Base-by-base conservation (phyloP, 768 basidiomycete genomes). In the Collybia sp. region DNA sequence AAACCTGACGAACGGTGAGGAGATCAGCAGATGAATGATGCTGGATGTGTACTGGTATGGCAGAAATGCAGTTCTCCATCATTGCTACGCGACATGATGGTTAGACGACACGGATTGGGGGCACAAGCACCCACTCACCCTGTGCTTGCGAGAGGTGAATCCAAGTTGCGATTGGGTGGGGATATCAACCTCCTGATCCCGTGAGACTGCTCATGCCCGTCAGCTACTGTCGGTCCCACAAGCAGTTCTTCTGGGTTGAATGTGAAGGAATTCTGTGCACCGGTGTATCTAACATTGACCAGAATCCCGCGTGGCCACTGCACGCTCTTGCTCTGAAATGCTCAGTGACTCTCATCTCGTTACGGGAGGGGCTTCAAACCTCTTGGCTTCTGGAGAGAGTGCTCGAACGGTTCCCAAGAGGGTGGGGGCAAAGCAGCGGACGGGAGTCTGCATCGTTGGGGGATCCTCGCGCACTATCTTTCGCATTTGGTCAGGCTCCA, bases 221-320 rank as follows among this genome's bases (percentile, higher is more conserved):
- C n/a, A 17, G 15, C 17, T 18, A 6, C 30, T 18, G n/a, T n/a
- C n/a, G n/a, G n/a, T n/a, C n/a, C n/a, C n/a, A n/a, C n/a, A n/a
- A n/a, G n/a, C n/a, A 3, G 13, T 2, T 17, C 0, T 58, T 80
- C 66, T 1, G 47, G 45, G 55, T 72, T 78, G 57, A 69, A 73
- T 0, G 73, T 77, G 48, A 71, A 80, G 2, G 79, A 80, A 57
- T 83, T 72, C 49, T 83, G 81, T 1, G 79, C 71, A 51, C 70
- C 71, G n/a, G 76, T 42, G 45, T 66, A 72, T 0, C 73, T 75
- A 16, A 70, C 67, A 45, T 76, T 76, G 33, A 69, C 76, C 85
- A 88, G 2, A 86, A 64, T 52, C 83, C 81, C 0, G 81, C 67
- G 40, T 75, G 75, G 0, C 84, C 83, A 57, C 87, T 88, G 62